Conservation (phyloP, 2,329 filamentous ascomycete species). For the Epichloe coenophiala region DNA sequence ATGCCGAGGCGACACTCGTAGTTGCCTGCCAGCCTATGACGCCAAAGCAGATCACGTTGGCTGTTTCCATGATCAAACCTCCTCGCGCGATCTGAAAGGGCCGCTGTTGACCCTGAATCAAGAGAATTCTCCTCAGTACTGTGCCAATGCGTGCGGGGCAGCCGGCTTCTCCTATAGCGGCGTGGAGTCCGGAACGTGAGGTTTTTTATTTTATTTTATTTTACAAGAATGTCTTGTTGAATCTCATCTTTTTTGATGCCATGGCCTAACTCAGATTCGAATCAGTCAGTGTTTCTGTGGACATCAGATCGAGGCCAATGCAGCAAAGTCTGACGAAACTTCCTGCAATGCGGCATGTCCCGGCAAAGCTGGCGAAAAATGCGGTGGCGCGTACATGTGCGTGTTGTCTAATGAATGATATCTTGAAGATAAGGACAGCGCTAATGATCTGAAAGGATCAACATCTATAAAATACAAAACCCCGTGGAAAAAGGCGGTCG, state of each 20-base stretch:
- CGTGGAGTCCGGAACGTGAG: slow-evolving; percentile 8
- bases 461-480: not conserved
- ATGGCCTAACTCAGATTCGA: too few species aligned
- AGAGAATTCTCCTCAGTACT: slow-evolving; percentile 4
- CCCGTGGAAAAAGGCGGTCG: not conserved
- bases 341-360: not conserved
- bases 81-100: not conserved
- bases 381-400: not conserved
- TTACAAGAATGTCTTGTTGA: not conserved
- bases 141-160: slow-evolving; percentile 9
- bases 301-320: not conserved
- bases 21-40: not conserved
- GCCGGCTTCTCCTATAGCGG: slow-evolving; percentile 7
- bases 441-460: not conserved
- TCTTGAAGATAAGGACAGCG: too few species aligned
- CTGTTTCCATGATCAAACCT: not conserved
- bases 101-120: not conserved
- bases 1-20: not conserved
- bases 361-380: not conserved
- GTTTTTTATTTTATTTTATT: not conserved
- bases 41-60: not conserved
- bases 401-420: not conserved
- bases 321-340: not conserved
- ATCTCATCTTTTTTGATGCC: not conserved
- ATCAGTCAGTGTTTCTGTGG: not conserved